A percentile compares a stretch with the other conserved stretches of the same genome.
These are phyloP conservation scores for Kuraishia molischiana DNA, from an alignment of 805 yeast genomes.

Conservation along the genomic window DNA sequence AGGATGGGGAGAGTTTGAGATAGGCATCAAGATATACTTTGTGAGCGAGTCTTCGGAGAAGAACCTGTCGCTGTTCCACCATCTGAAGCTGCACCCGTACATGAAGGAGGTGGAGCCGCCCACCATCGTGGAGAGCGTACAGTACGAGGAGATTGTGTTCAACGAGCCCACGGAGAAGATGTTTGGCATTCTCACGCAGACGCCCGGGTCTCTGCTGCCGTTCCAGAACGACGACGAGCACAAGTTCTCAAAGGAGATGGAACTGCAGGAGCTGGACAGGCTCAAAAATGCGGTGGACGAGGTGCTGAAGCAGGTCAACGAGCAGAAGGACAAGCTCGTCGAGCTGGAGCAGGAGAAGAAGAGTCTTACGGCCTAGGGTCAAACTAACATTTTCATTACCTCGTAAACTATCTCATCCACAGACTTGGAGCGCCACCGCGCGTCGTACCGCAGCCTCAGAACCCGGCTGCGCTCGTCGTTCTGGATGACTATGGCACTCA, in stretches of 20 bases:
- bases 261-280: constrained; percentile 55
- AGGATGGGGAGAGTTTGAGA: constrained; percentile 99
- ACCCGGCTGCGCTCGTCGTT: background rate
- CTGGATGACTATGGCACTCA: constrained; percentile 2
- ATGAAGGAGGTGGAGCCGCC: constrained; percentile 20
- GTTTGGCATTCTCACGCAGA: constrained; percentile 65
- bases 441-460: background rate
- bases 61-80: constrained; percentile 78
- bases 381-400: background rate
- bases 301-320: constrained; percentile 15
- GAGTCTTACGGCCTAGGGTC: constrained; percentile 7
- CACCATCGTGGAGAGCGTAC: constrained; percentile 40
- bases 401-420: background rate
- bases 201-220: constrained; percentile 50
- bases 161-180: constrained; percentile 91
- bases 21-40: constrained; percentile 78
- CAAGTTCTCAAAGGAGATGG: constrained; percentile 36
- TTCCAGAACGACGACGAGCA: constrained; percentile 14
- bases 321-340: constrained; percentile 15
- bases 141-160: constrained; percentile 88
- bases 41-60: constrained; percentile 84
- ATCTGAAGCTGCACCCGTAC: constrained; percentile 85
- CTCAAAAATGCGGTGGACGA: constrained; percentile 26
- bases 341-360: constrained; percentile 20
- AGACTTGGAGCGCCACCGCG: background rate